phyloP scores from a whole-genome alignment of 2,329 filamentous ascomycete genomes.

The Monosporascus sp. region DNA sequence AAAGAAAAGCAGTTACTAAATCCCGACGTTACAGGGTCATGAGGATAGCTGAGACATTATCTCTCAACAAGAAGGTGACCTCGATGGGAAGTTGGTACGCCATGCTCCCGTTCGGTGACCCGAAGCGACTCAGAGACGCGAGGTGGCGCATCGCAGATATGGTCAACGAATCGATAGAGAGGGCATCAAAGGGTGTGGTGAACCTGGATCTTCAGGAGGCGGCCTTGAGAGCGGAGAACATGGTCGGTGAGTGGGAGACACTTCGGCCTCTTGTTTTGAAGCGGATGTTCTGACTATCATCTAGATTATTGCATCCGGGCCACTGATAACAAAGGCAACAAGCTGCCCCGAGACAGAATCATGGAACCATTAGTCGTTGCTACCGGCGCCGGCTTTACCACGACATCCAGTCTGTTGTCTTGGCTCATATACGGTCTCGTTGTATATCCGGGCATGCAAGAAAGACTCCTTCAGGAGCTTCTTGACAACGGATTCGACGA shows the following conservation, averaged over 20 bases:
- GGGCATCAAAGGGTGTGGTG: slow-evolving; percentile 32
- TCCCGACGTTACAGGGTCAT: slow-evolving; percentile 25
- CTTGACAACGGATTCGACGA: slow-evolving; percentile 42
- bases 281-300: not conserved
- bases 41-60: slow-evolving; percentile 43
- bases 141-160: slow-evolving; percentile 29
- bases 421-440: slow-evolving; percentile 53
- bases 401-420: slow-evolving; percentile 52
- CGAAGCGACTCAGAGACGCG: slow-evolving; percentile 34
- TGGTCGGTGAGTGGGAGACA: slow-evolving; percentile 20
- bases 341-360: slow-evolving; percentile 41
- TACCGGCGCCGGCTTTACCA: slow-evolving; percentile 56
- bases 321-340: slow-evolving; percentile 48
- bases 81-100: slow-evolving; percentile 52
- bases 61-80: slow-evolving; percentile 55
- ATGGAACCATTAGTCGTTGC: slow-evolving; percentile 41
- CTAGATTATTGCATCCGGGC: slow-evolving; percentile 49
- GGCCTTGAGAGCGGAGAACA: slow-evolving; percentile 41
- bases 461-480: slow-evolving; percentile 52
- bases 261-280: not conserved
- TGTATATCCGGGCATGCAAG: slow-evolving; percentile 50
- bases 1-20: no score
- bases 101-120: slow-evolving; percentile 52
- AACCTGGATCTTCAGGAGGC: slow-evolving; percentile 42
- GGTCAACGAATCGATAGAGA: slow-evolving; percentile 33